Base-by-base conservation (phyloP, 352 stramenopile species). In the Phytopythium mirpurense region DNA sequence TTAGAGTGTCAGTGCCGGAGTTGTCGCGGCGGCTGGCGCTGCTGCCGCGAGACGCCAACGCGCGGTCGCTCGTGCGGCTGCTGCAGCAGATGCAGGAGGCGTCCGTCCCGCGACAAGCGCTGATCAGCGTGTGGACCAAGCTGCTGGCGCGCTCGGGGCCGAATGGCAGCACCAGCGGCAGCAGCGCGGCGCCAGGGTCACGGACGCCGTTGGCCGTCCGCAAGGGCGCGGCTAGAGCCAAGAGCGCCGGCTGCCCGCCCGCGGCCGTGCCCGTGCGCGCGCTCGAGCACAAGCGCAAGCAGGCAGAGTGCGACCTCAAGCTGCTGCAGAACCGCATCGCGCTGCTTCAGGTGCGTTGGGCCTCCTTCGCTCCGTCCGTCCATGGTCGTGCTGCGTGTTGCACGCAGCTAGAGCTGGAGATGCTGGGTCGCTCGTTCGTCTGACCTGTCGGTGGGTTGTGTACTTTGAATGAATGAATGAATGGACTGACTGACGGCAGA, bases 301-400 rank as follows among this genome's bases (percentile, higher is more conserved):
- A 90, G 62, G 74, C 76, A 10, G 79, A 90, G 38, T 87, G 73
- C 40, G 80, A 91, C 51, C 56, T 87, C 27, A 73, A 88, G 54
- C 56, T 91, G 12, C 67, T 91, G 3, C 77, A 87, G 51, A 91
- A 91, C 56, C 70, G 80, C 23, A 82, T 91, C 35, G 49, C 64
- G 0, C 67, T 91, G 29, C 63, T 91, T 3, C 71, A 87, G 71
- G 75, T 43, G 37, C 19, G 7, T 1, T 2, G 16, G 16, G 1
- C 7, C 5, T 24, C 18, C 0, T 12, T 43, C 8, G 16, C 19
- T 34, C 21, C 9, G 5, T 32, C 29, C 9, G 5, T 32, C 29
- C n/a, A n/a, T n/a, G n/a, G n/a, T n/a, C n/a, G n/a, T n/a, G n/a
- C n/a, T n/a, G n/a, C n/a, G n/a, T n/a, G n/a, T n/a, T n/a, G n/a